phyloP scores from a whole-genome alignment of 2,329 filamentous ascomycete species.

The Camptophora hylomeconis region DNA sequence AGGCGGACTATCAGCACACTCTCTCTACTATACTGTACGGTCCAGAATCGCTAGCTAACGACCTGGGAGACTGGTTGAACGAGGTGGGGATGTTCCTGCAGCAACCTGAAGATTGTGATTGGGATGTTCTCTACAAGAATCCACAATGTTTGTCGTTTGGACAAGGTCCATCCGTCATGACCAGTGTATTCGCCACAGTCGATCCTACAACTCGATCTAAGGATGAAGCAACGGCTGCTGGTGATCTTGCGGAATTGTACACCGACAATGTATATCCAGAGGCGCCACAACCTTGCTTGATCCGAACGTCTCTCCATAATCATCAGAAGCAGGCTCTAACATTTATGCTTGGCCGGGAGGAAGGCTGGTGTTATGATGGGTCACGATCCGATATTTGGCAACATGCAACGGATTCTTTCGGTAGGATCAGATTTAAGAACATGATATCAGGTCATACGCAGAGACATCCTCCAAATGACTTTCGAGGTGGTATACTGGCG shows the following conservation, averaged over 20 bases:
- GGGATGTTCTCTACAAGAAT: constrained; percentile 18
- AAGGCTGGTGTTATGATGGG: constrained; percentile 23
- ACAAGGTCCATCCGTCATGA: not conserved
- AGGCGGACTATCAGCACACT: constrained; percentile 17
- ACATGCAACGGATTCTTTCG: constrained; percentile 3
- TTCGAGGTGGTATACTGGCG: constrained; percentile 34
- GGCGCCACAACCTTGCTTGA: not conserved
- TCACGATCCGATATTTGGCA: constrained; percentile 24
- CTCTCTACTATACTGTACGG: constrained; percentile 10
- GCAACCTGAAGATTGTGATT: constrained; percentile 13
- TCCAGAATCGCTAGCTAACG: constrained; percentile 9
- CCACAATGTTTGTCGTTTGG: constrained; percentile 12
- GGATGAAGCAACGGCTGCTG: not conserved
- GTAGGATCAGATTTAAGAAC: constrained; percentile 17
- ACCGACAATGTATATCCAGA: not conserved
- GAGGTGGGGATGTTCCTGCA: constrained; percentile 18
- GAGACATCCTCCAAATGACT: constrained; percentile 21
- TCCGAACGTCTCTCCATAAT: not conserved
- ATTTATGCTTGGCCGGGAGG: constrained; percentile 29
- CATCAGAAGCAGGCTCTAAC: constrained; percentile 34
- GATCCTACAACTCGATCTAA: not conserved
- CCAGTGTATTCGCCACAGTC: not conserved
- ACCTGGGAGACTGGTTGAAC: constrained; percentile 19
- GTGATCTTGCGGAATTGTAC: not conserved
- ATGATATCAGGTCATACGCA: constrained; percentile 20